These are phyloP conservation scores for Inonotus obliquus DNA, from an alignment of 1,284 basidiomycete species.

Conservation along the genomic window DNA sequence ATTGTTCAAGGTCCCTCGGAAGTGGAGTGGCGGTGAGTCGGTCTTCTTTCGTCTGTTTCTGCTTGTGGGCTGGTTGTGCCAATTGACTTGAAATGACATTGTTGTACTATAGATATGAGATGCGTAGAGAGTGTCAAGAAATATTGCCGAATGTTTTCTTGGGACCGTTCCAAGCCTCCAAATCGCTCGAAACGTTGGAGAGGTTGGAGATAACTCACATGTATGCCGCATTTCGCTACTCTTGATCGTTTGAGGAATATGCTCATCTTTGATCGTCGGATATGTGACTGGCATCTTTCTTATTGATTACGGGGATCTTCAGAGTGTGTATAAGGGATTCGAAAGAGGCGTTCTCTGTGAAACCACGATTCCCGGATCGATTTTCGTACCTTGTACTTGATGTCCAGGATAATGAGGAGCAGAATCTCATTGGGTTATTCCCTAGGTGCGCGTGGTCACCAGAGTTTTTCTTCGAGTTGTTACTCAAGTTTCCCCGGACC, in stretches of 20 bases:
- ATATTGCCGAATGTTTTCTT: conserved; percentile 82
- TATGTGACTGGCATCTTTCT: conserved; percentile 13
- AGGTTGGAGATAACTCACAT: conserved; percentile 79
- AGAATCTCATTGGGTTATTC: conserved; percentile 84
- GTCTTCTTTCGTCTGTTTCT: neutral
- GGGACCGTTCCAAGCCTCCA: conserved; percentile 86
- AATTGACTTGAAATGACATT: too few species aligned
- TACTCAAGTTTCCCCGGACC: neutral
- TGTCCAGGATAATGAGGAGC: conserved; percentile 87
- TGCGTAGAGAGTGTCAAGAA: conserved; percentile 90
- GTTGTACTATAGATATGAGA: conserved; percentile 70
- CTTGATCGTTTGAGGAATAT: neutral
- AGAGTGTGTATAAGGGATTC: conserved; percentile 86
- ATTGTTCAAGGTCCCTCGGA: conserved; percentile 73
- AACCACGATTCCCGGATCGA: conserved; percentile 76
- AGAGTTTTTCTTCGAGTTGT: too few species aligned
- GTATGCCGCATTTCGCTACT: conserved; percentile 41
- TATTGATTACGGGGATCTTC: neutral
- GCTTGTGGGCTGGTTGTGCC: neutral
- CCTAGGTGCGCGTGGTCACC: conserved; percentile 58
- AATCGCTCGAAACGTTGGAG: conserved; percentile 65
- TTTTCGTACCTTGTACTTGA: conserved; percentile 82
- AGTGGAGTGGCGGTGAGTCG: conserved; percentile 68
- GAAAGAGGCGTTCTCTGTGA: conserved; percentile 84
- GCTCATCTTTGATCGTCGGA: conserved; percentile 14